A percentile compares a stretch with the other conserved stretches of the same genome.
Evolutionary conservation across 371 early-diverging fungal species (phyloP).

Genomic region (Blyttiomyces sp.): DNA sequence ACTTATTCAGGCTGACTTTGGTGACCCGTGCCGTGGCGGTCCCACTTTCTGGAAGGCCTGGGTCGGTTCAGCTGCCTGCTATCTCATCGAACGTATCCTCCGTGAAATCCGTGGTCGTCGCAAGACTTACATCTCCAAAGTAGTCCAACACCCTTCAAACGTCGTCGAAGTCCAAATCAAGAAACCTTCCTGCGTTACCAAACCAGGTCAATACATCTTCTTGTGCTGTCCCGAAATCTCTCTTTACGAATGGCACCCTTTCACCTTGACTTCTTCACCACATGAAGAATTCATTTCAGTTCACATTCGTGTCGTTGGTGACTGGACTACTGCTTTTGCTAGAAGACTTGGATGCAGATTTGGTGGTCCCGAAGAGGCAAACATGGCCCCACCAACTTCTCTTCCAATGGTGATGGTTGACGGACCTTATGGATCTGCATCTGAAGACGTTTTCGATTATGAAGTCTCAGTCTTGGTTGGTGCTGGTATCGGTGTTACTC

Average conservation of each 20-base stretch:
- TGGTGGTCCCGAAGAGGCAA: constrained; percentile 42
- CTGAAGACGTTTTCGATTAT: constrained; percentile 83
- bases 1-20: constrained; percentile 48
- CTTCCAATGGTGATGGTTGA: constrained; percentile 72
- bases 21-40: constrained; percentile 61
- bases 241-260: constrained; percentile 79
- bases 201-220: constrained; percentile 71
- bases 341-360: constrained; percentile 61
- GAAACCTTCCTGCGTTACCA: constrained; percentile 51
- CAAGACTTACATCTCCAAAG: constrained; percentile 63
- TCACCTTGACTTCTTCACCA: constrained; percentile 81
- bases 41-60: constrained; percentile 81
- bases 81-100: constrained; percentile 65
- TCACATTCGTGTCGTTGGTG: constrained; percentile 78
- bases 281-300: constrained; percentile 73
- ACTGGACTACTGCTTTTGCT: constrained; percentile 74
- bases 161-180: constrained; percentile 72
- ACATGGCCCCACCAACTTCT: constrained; percentile 33
- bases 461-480: constrained; percentile 69
- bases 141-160: constrained; percentile 61
- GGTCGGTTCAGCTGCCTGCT: constrained; percentile 62
- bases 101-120: constrained; percentile 70
- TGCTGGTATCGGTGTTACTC: constrained; percentile 55
- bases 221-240: constrained; percentile 62
- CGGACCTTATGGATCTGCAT: constrained; percentile 83